Conservation (phyloP, 2,329 filamentous ascomycete species). For the Epichloe baconii region DNA sequence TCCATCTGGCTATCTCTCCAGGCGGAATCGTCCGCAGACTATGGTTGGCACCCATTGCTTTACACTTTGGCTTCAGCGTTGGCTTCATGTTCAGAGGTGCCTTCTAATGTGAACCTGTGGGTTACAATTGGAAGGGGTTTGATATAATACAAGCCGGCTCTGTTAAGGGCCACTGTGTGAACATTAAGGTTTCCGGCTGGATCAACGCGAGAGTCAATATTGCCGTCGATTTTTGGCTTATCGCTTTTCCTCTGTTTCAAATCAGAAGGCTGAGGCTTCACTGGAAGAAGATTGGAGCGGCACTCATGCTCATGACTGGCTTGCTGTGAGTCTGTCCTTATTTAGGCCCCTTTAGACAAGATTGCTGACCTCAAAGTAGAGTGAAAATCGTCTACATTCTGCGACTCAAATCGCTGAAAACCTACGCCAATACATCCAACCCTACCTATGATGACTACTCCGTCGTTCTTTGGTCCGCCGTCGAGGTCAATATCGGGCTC, state of each 20-base stretch:
- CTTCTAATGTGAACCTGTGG: not conserved
- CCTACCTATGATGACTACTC: too few relatives aligned
- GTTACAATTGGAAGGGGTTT: not conserved
- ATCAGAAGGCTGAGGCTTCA: conserved; percentile 2
- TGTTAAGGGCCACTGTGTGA: not conserved
- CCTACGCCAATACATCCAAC: too few relatives aligned
- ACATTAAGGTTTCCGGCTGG: not conserved
- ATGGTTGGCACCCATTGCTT: not conserved
- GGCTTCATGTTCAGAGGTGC: not conserved
- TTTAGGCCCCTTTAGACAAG: too few relatives aligned
- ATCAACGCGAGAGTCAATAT: not conserved
- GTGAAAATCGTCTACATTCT: too few relatives aligned
- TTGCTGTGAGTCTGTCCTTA: not conserved
- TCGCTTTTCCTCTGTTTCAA: conserved; percentile 1
- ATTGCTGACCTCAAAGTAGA: too few relatives aligned
- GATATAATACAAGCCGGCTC: not conserved
- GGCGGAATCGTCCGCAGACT: not conserved
- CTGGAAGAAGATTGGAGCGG: conserved; percentile 4
- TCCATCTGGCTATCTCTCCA: conserved; percentile 3
- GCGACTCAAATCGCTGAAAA: too few relatives aligned
- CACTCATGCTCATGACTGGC: conserved; percentile 4
- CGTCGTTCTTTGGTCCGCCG: too few relatives aligned
- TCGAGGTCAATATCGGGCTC: too few relatives aligned
- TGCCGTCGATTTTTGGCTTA: conserved; percentile 1
- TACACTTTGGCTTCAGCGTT: not conserved